Conservation (phyloP, 2,329 filamentous ascomycete genomes). For the Chaetomiaceae sp. region DNA sequence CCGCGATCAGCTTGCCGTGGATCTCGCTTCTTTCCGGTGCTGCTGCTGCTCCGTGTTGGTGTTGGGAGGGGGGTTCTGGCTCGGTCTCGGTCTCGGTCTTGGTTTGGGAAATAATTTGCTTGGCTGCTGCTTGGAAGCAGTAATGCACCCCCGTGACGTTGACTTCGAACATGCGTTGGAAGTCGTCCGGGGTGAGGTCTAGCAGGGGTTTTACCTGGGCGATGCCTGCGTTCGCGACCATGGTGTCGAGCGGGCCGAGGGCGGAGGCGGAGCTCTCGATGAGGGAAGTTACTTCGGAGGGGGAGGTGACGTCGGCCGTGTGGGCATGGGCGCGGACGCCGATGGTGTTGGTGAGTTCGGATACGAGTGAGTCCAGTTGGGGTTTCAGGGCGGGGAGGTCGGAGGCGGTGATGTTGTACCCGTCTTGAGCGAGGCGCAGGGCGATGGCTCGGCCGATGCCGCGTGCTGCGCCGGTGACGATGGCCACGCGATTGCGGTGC, state of each 20-base stretch:
- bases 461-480: conserved; percentile 29
- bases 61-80: too few species aligned
- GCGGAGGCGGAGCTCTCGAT: conserved; percentile 47
- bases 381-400: conserved; percentile 51
- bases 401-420: conserved; percentile 63
- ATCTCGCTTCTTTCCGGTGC: conserved; percentile 27
- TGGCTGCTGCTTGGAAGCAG: conserved; percentile 58
- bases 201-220: conserved; percentile 52
- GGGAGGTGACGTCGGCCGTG: conserved; percentile 57
- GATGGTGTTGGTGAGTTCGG: conserved; percentile 22
- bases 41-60: background rate
- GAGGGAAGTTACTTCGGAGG: conserved; percentile 45
- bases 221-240: conserved; percentile 49
- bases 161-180: conserved; percentile 56
- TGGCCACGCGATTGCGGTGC: conserved; percentile 9
- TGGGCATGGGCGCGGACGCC: conserved; percentile 51
- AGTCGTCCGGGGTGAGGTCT: conserved; percentile 52
- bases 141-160: conserved; percentile 63
- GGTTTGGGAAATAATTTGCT: conserved; percentile 60
- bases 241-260: conserved; percentile 46
- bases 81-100: too few species aligned
- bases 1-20: conserved; percentile 49
- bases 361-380: conserved; percentile 48
- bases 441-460: conserved; percentile 58
- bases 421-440: conserved; percentile 57